Evolutionary conservation across 805 yeast genomes (phyloP), one percentile per base, ranked within the genome.

Genomic region (Kodamaea laetipori): DNA sequence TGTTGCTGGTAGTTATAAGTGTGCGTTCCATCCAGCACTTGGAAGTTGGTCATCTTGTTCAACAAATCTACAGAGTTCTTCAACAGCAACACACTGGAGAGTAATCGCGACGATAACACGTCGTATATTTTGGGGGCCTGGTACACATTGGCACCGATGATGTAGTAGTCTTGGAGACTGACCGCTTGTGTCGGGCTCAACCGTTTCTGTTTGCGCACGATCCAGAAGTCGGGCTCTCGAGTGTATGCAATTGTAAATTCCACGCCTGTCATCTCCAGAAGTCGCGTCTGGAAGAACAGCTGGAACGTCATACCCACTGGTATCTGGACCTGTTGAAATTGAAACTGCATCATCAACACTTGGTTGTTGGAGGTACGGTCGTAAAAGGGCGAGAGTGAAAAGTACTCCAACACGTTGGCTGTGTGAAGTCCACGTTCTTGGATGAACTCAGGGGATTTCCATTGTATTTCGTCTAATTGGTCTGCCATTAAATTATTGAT

Each of bases 371-470:
- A 86, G 1, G 95, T 81, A 52, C 97, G 77, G 60, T 92, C 97
- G 60, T 86, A 94, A 66, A 92, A 95, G 1, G 99, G 99, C 2
- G 96, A 87, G 54, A 88, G 87, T 3, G 97, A 73, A 58, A 94
- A 90, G 65, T 94, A 94, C 47, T 94, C 98, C 15, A 94, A 74
- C 1, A 94, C 97, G 58, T 90, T 94, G 41, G 83, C 95, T 0
- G 95, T 86, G 35, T 90, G 76, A 17, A 94, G 76, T 0, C 96
- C 97, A 60, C 82, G 82, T 41, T 83, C 78, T 60, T 90, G 96
- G 50, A 94, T 89, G 95, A 97, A 94, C 63, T 94, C 99, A 1
- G 99, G 98, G 3, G 94, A 84, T 52, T 90, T 80, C 99, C 99
- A 94, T 62, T 90, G 98, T 32, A 94, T 75, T 56, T 92, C 97